Percentiles rank a stretch among this genome's conserved stretches.
Conservation (phyloP, 306 rosid species). For the Quercus parvula region DNA sequence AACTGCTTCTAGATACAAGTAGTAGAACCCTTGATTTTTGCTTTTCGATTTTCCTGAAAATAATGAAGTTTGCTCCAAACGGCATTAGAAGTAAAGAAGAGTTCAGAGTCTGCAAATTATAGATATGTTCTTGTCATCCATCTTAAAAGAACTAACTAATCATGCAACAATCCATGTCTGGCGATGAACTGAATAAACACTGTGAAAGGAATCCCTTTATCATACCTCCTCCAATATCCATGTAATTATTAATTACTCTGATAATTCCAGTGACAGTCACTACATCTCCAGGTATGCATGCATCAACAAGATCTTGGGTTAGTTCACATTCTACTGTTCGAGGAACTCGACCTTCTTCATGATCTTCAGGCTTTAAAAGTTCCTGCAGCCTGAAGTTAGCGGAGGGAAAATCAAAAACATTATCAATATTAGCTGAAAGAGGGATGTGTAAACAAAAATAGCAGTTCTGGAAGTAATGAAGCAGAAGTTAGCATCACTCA, state of each 20-base stretch:
- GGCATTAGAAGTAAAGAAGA: conserved; percentile 19
- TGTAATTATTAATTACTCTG: conserved; percentile 83
- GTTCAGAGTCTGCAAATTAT: conserved; percentile 10
- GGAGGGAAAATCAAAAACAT: background rate
- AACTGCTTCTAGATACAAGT: conserved; percentile 84
- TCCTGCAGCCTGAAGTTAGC: conserved; percentile 65
- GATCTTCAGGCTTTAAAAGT: conserved; percentile 76
- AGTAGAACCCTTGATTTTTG: conserved; percentile 89
- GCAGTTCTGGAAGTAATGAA: conserved; percentile 3
- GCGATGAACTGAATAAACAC: conserved; percentile 8
- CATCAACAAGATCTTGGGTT: conserved; percentile 85
- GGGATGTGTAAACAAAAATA: conserved; percentile 1
- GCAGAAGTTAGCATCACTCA: conserved; percentile 9
- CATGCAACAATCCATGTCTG: background rate
- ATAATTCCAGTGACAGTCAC: conserved; percentile 91
- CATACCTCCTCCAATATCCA: conserved; percentile 98
- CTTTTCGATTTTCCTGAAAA: conserved; percentile 78
- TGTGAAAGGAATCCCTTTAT: background rate
- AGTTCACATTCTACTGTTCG: conserved; percentile 97
- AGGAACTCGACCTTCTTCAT: conserved; percentile 95
- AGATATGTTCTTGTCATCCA: background rate
- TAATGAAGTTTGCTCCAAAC: conserved; percentile 13
- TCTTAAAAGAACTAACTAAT: background rate
- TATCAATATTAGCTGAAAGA: background rate
- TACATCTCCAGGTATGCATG: conserved; percentile 95